These are phyloP conservation scores for Mucor plumbeus DNA, from an alignment of 371 early-diverging fungal genomes.

Conservation along the genomic window DNA sequence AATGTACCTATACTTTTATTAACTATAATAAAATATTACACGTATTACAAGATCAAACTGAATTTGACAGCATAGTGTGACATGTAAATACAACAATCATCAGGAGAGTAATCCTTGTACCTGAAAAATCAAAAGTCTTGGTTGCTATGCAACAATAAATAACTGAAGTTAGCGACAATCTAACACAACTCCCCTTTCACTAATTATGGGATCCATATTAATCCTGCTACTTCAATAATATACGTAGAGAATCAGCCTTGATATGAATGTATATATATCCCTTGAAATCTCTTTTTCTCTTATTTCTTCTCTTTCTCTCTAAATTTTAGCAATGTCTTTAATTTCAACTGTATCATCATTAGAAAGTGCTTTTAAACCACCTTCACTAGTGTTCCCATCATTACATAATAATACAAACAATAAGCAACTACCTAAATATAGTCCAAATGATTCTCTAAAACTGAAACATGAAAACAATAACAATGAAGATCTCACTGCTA, in stretches of 20 bases:
- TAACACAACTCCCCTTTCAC: background rate
- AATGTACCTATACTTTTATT: constrained; percentile 7
- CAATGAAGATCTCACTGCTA: background rate
- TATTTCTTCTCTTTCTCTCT: background rate
- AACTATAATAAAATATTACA: background rate
- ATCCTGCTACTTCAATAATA: background rate
- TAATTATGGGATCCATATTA: background rate
- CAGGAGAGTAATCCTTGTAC: background rate
- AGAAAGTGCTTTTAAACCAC: constrained; percentile 6
- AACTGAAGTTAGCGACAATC: no score
- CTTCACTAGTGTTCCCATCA: constrained; percentile 24
- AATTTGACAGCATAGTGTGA: constrained; percentile 14
- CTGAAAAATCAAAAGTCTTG: background rate
- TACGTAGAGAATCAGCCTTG: background rate
- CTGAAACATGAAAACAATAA: background rate
- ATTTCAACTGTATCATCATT: constrained; percentile 5
- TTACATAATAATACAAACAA: constrained; percentile 1
- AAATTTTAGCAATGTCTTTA: constrained; percentile 10
- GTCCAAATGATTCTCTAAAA: background rate
- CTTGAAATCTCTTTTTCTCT: background rate
- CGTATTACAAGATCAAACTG: no score
- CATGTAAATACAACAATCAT: background rate
- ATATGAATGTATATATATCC: constrained; percentile 3
- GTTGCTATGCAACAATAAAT: no score
- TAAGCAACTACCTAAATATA: background rate